These are phyloP conservation scores for Diaporthe sp. DNA, from an alignment of 2,329 filamentous ascomycete species.

Conservation along the genomic window DNA sequence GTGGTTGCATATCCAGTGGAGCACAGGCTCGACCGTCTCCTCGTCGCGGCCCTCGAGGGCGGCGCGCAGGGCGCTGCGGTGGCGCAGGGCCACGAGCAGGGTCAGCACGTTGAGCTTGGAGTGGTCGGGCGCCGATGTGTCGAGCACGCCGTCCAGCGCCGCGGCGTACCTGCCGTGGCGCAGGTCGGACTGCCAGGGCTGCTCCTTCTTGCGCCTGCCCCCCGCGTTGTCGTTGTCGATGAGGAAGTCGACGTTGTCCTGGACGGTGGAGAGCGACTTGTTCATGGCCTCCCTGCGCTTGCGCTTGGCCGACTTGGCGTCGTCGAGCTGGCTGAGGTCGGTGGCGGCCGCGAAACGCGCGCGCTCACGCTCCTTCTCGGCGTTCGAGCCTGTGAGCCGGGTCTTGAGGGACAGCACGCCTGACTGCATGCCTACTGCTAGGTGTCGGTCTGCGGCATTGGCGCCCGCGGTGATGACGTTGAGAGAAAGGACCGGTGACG, in stretches of 20 bases:
- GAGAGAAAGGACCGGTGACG: constrained; percentile 88
- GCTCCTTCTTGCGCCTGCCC: constrained; percentile 70
- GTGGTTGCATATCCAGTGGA: constrained; percentile 85
- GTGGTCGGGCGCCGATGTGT: constrained; percentile 63
- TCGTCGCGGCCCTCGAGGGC: constrained; percentile 88
- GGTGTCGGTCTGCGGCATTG: constrained; percentile 85
- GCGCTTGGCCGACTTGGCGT: constrained; percentile 73
- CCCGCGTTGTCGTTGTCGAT: constrained; percentile 76
- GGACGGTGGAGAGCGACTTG: constrained; percentile 80
- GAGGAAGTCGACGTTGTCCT: constrained; percentile 88
- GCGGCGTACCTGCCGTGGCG: constrained; percentile 81
- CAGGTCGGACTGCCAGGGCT: constrained; percentile 84
- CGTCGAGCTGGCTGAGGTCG: constrained; percentile 85
- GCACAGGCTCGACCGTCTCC: constrained; percentile 81
- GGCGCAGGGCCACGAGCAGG: constrained; percentile 84
- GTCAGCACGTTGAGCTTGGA: constrained; percentile 77
- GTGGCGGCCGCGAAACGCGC: constrained; percentile 81
- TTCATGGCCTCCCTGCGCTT: constrained; percentile 65
- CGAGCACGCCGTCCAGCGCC: constrained; percentile 84
- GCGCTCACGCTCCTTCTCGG: constrained; percentile 82
- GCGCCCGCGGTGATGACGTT: constrained; percentile 78
- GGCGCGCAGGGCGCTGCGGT: constrained; percentile 85
- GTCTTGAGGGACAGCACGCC: constrained; percentile 93
- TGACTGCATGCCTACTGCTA: constrained; percentile 94
- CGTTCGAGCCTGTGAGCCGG: constrained; percentile 86